These are phyloP conservation scores for Colletotrichum abscissum DNA, from an alignment of 2,329 filamentous ascomycete species.

Conservation along the genomic window DNA sequence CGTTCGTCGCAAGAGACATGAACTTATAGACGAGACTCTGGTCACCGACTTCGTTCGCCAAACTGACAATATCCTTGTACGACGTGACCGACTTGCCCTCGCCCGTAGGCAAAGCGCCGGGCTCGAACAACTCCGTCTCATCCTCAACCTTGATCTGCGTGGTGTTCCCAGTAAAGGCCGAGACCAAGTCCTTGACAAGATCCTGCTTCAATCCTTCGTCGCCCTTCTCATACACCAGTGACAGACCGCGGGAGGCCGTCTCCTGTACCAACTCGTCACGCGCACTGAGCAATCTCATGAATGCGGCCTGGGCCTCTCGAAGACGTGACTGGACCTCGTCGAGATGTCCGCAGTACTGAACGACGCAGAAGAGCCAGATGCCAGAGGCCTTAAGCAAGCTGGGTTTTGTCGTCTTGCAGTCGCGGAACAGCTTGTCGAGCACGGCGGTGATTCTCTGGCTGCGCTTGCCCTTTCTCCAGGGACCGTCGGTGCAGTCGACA, in stretches of 20 bases:
- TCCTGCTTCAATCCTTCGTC: slow-evolving; percentile 83
- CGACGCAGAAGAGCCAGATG: slow-evolving; percentile 92
- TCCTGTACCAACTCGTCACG: slow-evolving; percentile 96
- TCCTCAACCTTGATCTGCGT: slow-evolving; percentile 84
- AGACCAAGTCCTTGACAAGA: slow-evolving; percentile 87
- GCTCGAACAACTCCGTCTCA: slow-evolving; percentile 94
- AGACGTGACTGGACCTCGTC: slow-evolving; percentile 78
- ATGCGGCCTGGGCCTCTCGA: slow-evolving; percentile 84
- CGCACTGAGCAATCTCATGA: slow-evolving; percentile 87
- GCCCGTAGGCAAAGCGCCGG: slow-evolving; percentile 88
- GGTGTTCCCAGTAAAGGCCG: slow-evolving; percentile 85
- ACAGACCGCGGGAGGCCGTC: slow-evolving; percentile 88
- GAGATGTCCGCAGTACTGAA: slow-evolving; percentile 90
- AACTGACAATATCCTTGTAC: slow-evolving; percentile 95
- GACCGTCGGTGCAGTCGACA: slow-evolving; percentile 66
- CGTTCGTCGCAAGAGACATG: slow-evolving; percentile 96
- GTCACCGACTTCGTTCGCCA: slow-evolving; percentile 97
- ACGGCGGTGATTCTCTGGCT: slow-evolving; percentile 48
- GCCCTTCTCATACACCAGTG: slow-evolving; percentile 94
- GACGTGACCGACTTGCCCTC: slow-evolving; percentile 92
- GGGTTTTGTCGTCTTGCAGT: slow-evolving; percentile 88
- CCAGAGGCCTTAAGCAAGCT: slow-evolving; percentile 90
- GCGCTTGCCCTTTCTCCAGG: slow-evolving; percentile 49
- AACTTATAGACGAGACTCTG: slow-evolving; percentile 97
- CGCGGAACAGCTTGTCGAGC: slow-evolving; percentile 78